Percentiles rank a stretch among this genome's conserved stretches.
Evolutionary conservation across 164 flowering plant genomes (phyloP).

Genomic region (Nymphaea colorata): DNA sequence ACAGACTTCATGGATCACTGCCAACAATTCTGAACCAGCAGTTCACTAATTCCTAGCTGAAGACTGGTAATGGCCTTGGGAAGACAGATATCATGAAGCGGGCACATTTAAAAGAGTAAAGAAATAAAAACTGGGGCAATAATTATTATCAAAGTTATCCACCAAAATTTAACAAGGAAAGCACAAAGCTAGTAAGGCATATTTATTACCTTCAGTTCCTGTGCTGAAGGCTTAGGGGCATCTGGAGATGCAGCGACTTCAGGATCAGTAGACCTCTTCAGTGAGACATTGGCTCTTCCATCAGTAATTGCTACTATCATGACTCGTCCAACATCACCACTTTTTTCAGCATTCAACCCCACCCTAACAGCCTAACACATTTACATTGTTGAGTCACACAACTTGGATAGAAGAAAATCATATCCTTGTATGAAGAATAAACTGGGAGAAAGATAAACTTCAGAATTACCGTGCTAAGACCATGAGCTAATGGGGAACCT

Average conservation of each 20-base stretch:
- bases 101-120: no score
- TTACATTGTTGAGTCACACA: neutral
- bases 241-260: constrained; percentile 56
- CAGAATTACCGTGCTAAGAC: constrained; percentile 64
- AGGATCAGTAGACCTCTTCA: constrained; percentile 80
- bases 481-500: constrained; percentile 97
- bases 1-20: no score
- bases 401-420: neutral
- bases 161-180: no score
- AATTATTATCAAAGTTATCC: no score
- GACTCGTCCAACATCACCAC: constrained; percentile 93
- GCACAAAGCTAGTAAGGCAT: neutral
- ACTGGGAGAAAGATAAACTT: neutral
- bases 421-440: neutral
- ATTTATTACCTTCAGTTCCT: constrained; percentile 66
- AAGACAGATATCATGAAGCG: no score
- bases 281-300: constrained; percentile 90
- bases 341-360: constrained; percentile 91
- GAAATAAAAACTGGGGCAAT: no score
- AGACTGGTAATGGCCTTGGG: no score
- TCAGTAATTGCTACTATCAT: constrained; percentile 97
- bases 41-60: no score
- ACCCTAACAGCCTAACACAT: constrained; percentile 76
- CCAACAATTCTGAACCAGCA: no score
- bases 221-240: constrained; percentile 72